phyloP scores from a whole-genome alignment of 306 rosid species.

The Prunus padus region DNA sequence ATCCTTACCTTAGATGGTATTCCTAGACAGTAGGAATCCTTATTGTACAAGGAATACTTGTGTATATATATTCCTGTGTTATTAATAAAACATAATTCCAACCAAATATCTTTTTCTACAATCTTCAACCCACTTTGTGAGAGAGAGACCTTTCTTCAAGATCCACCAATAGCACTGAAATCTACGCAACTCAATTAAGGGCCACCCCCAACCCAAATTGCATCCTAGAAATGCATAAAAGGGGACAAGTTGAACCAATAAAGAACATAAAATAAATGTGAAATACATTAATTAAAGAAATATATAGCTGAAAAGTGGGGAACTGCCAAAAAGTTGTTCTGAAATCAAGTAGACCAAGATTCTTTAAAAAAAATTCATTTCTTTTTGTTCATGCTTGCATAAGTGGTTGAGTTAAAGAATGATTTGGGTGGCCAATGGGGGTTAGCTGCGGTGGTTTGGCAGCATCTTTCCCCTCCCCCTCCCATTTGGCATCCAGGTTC shows the following conservation, averaged over 20 bases:
- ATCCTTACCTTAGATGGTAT: no score
- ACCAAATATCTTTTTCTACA: no score
- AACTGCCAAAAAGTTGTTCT: background rate
- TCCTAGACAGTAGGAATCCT: no score
- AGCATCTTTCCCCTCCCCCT: no score
- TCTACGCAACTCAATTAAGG: slow-evolving; percentile 13
- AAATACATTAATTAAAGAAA: slow-evolving; percentile 3
- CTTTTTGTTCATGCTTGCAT: slow-evolving; percentile 16
- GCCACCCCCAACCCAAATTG: slow-evolving; percentile 9
- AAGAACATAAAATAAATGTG: slow-evolving; percentile 13
- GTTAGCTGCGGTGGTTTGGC: no score
- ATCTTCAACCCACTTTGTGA: slow-evolving; percentile 25
- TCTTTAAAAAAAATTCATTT: background rate
- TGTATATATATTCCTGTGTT: no score
- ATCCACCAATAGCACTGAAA: slow-evolving; percentile 33
- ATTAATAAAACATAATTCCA: no score
- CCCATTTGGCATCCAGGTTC: no score
- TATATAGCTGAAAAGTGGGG: background rate
- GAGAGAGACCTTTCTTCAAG: slow-evolving; percentile 29
- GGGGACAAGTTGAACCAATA: slow-evolving; percentile 1
- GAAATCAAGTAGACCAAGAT: slow-evolving; percentile 16
- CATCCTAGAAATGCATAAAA: slow-evolving; percentile 10
- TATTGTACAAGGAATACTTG: no score
- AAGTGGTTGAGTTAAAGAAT: slow-evolving; percentile 22
- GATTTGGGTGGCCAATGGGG: no score